Percentiles rank a stretch among this genome's conserved stretches.
Conservation (phyloP, 2,329 filamentous ascomycete genomes). For the Beauveria sp. region DNA sequence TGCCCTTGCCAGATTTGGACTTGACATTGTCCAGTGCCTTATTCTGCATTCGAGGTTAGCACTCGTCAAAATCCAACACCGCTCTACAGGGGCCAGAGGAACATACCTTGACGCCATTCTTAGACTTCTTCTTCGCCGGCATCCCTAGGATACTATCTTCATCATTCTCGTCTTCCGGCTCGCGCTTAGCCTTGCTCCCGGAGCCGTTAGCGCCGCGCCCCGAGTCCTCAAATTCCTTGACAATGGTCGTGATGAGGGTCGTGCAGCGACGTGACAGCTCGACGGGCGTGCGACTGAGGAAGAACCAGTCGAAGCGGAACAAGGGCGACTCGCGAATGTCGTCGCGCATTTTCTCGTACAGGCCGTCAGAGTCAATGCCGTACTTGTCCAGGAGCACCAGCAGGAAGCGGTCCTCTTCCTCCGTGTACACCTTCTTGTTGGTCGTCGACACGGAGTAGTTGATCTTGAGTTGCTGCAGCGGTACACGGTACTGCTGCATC, state of each 20-base stretch:
- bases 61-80: no score
- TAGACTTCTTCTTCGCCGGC: constrained; percentile 91
- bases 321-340: constrained; percentile 91
- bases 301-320: constrained; percentile 99
- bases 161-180: constrained; percentile 73
- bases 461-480: constrained; percentile 94
- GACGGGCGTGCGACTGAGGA: constrained; percentile 85
- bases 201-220: constrained; percentile 51
- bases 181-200: constrained; percentile 66
- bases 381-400: constrained; percentile 88
- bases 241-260: constrained; percentile 87
- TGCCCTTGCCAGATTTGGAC: constrained; percentile 61
- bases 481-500: constrained; percentile 93
- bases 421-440: constrained; percentile 99
- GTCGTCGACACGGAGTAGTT: constrained; percentile 98
- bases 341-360: constrained; percentile 93
- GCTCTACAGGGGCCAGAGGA: background rate
- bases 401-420: constrained; percentile 94
- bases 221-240: constrained; percentile 82
- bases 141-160: constrained; percentile 73
- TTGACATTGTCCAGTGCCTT: constrained; percentile 90
- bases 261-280: constrained; percentile 90
- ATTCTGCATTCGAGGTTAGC: constrained; percentile 51
- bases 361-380: constrained; percentile 80
- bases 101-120: constrained; percentile 78